These are phyloP conservation scores for Epithemia pelagica DNA, from an alignment of 108 stramenopile species.

Conservation along the genomic window DNA sequence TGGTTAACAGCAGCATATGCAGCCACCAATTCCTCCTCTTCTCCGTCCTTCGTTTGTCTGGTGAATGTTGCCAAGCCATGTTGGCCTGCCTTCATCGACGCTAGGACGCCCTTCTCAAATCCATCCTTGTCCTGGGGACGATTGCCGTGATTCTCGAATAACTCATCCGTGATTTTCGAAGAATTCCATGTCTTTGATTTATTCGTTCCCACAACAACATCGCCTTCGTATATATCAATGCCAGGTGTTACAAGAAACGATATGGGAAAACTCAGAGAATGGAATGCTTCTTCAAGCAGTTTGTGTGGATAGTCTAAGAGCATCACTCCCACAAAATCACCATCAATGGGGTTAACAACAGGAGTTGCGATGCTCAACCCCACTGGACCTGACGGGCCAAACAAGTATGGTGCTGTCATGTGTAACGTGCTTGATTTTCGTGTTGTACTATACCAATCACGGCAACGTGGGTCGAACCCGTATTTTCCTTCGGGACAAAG, in stretches of 20 bases:
- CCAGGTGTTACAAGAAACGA: slow-evolving; percentile 35
- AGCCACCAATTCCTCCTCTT: background rate
- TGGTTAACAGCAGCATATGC: slow-evolving; percentile 18
- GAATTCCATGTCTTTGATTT: slow-evolving; percentile 9
- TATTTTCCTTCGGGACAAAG: slow-evolving; percentile 47
- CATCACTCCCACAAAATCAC: slow-evolving; percentile 16
- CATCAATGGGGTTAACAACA: slow-evolving; percentile 5
- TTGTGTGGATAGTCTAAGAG: slow-evolving; percentile 3
- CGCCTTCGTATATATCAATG: slow-evolving; percentile 19
- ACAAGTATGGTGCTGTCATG: slow-evolving; percentile 23
- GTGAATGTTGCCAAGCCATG: background rate
- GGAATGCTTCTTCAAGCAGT: background rate
- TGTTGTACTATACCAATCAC: slow-evolving; percentile 23
- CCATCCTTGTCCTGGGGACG: background rate
- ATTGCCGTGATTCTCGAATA: slow-evolving; percentile 21
- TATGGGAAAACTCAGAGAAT: background rate
- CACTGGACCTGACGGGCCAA: slow-evolving; percentile 3
- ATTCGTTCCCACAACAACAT: slow-evolving; percentile 27
- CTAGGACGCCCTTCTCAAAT: slow-evolving; percentile 19
- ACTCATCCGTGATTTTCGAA: slow-evolving; percentile 14
- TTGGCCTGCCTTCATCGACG: slow-evolving; percentile 27
- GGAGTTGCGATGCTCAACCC: slow-evolving; percentile 9
- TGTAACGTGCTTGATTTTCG: background rate
- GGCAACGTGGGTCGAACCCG: slow-evolving; percentile 51
- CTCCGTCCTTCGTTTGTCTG: slow-evolving; percentile 11